Base-by-base conservation (phyloP, 169 alveolate species). In the Plasmodium chabaudi region DNA sequence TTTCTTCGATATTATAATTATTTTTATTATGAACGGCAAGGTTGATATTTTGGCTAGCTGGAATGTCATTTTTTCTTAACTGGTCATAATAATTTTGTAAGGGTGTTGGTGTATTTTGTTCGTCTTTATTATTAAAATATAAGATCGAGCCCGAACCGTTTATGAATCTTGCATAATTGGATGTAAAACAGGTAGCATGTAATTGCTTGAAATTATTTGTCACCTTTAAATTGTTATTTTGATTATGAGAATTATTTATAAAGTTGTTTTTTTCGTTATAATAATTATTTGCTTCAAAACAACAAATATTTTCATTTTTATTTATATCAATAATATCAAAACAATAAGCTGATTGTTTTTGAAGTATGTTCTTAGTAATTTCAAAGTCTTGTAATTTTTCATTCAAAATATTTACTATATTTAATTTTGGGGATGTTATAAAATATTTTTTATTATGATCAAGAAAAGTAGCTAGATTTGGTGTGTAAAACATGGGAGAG, bases 81-180 rank as follows among this genome's bases (percentile, higher is more conserved):
- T 34, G 42, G 42, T 34, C 42, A 34, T 34, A 34, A 34, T 34
- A 34, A 34, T 34, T 34, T 3, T 34, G 42, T 34, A 3, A 34
- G 42, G 6, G 7, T 3, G 42, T 4, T 34, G 42, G 7, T 34
- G 42, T 3, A 4, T 34, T 34, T 34, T 34, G 59, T 15, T 15
- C 56, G 7, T 34, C 42, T 34, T 34, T 34, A 34, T 23, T 56
- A 10, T 46, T 39, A 27, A 67, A 68, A 61, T 77, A 82, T 13
- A 82, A 39, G 10, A 82, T 71, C 39, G 90, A 82, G 19, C 90
- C 90, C n/a, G 90, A 82, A 1, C 90, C 90, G 49, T 67, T 82
- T 51, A 82, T 82, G 39, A 67, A 82, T 34, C 90, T 51, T 23
- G 73, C 69, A n/a, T 82, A 82, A 49, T 82, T 82, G 44, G 90